These are phyloP conservation scores for Pestalotiopsis sp. DNA, from an alignment of 2,329 filamentous ascomycete species.

Conservation along the genomic window DNA sequence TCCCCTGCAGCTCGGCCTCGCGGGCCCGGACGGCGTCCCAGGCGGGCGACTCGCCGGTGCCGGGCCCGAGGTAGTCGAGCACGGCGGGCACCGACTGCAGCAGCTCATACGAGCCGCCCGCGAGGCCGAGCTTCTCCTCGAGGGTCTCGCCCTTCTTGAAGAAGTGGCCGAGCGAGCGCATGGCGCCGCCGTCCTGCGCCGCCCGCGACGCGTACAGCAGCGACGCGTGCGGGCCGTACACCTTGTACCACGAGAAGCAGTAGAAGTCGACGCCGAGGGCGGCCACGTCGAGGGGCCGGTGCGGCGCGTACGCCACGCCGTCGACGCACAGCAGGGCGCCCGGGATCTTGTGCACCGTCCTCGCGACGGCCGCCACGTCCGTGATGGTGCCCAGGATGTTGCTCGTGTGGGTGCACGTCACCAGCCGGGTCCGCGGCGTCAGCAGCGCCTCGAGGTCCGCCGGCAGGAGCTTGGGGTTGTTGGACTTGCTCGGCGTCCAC, in stretches of 20 bases:
- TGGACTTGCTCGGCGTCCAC: constrained; percentile 60
- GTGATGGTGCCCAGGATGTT: constrained; percentile 76
- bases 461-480: constrained; percentile 62
- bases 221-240: constrained; percentile 62
- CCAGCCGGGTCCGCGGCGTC: constrained; percentile 65
- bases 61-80: constrained; percentile 57
- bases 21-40: constrained; percentile 59
- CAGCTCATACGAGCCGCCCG: constrained; percentile 72
- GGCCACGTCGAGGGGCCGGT: constrained; percentile 58
- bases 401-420: constrained; percentile 73
- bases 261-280: constrained; percentile 61
- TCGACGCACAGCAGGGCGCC: constrained; percentile 42
- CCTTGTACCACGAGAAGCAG: constrained; percentile 64
- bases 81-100: constrained; percentile 63
- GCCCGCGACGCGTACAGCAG: constrained; percentile 56
- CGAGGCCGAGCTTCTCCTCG: constrained; percentile 68
- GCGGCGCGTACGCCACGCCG: constrained; percentile 62
- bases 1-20: constrained; percentile 60
- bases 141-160: constrained; percentile 65
- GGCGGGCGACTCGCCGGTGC: constrained; percentile 26
- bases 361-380: constrained; percentile 58
- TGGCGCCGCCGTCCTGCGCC: constrained; percentile 40
- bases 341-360: constrained; percentile 47
- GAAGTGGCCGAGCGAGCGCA: constrained; percentile 55
- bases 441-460: constrained; percentile 61